phyloP scores from a whole-genome alignment of 2,329 filamentous ascomycete genomes.

The Aspergillus niger region DNA sequence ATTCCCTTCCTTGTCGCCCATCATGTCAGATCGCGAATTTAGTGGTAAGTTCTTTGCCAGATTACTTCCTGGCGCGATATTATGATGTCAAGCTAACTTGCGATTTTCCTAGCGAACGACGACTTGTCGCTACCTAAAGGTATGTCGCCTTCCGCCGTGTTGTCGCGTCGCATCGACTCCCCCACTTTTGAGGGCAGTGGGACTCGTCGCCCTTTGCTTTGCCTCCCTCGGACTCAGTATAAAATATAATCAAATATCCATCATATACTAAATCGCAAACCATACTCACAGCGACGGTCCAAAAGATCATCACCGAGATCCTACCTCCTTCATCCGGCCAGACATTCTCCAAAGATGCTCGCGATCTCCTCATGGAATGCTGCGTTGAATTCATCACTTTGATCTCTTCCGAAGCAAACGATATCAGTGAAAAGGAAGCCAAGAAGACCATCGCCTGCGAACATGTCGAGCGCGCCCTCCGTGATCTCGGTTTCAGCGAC shows the following conservation, averaged over 20 bases:
- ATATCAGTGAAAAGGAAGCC: slow-evolving; percentile 96
- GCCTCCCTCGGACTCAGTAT: neutral
- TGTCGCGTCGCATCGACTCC: neutral
- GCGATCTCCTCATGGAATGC: slow-evolving; percentile 94
- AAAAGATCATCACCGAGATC: slow-evolving; percentile 92
- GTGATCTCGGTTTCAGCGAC: slow-evolving; percentile 87
- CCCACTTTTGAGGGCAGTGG: neutral
- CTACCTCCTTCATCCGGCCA: slow-evolving; percentile 74
- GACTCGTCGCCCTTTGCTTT: neutral
- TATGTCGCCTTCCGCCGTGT: slow-evolving; percentile 26
- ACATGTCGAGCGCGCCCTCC: slow-evolving; percentile 92
- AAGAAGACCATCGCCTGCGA: slow-evolving; percentile 99
- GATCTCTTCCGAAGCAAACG: slow-evolving; percentile 97
- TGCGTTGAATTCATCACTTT: slow-evolving; percentile 99
- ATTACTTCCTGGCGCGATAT: slow-evolving; percentile 14
- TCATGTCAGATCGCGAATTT: slow-evolving; percentile 60
- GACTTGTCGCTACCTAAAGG: slow-evolving; percentile 63
- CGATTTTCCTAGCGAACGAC: slow-evolving; percentile 50
- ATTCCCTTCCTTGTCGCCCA: slow-evolving; percentile 12
- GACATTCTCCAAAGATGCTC: slow-evolving; percentile 90
- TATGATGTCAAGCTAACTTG: slow-evolving; percentile 22
- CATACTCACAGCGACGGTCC: slow-evolving; percentile 60
- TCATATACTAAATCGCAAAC: slow-evolving; percentile 10
- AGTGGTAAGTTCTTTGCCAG: slow-evolving; percentile 42
- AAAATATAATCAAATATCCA: neutral